Evolutionary conservation across 495 filamentous ascomycete species (phyloP).

Genomic region (Aspergillus sclerotiicarbonarius): DNA sequence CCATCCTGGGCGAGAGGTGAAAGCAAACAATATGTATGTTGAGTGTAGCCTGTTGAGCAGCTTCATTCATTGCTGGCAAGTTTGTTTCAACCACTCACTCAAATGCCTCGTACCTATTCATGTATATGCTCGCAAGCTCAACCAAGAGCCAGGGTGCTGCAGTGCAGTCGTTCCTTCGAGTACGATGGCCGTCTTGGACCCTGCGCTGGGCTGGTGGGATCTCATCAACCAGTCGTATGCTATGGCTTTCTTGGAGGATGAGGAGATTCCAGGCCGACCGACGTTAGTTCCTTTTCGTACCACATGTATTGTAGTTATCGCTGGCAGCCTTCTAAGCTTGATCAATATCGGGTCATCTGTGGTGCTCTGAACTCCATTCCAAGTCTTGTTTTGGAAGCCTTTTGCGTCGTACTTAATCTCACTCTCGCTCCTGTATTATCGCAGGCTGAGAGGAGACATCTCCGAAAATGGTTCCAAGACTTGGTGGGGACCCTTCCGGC

Average conservation of each 20-base stretch:
- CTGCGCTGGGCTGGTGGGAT: neutral
- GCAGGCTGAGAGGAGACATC: neutral
- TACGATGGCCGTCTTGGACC: neutral
- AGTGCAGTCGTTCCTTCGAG: neutral
- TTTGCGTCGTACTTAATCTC: neutral
- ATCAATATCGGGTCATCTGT: constrained; percentile 1
- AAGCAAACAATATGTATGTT: no score
- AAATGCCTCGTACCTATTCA: neutral
- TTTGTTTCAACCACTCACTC: no score
- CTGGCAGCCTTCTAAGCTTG: neutral
- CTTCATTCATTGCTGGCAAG: no score
- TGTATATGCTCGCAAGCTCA: neutral
- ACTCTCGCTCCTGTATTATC: neutral
- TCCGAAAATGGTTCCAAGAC: neutral
- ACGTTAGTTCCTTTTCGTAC: neutral
- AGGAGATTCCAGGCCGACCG: neutral
- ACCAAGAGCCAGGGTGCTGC: neutral
- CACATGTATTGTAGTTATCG: neutral
- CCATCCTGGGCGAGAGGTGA: no score
- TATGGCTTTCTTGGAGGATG: neutral
- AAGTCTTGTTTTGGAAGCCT: neutral
- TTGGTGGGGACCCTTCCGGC: no score
- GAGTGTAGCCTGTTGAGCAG: no score
- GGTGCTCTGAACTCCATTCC: neutral
- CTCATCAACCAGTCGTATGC: neutral